These are phyloP conservation scores for Coniosporium apollinis DNA, from an alignment of 495 filamentous ascomycete species.

Conservation along the genomic window DNA sequence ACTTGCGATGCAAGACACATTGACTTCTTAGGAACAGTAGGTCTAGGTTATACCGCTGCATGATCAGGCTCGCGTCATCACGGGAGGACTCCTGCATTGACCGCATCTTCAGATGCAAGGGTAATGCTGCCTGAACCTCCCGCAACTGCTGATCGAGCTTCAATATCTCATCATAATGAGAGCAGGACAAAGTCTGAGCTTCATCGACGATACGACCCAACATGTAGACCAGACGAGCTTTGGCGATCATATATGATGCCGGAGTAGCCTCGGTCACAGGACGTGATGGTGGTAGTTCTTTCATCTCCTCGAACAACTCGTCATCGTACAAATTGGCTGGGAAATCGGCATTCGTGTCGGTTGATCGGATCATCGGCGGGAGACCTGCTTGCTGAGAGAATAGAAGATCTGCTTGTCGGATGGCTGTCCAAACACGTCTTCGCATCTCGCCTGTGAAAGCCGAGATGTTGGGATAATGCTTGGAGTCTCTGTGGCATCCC, in stretches of 20 bases:
- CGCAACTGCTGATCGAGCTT: slow-evolving; percentile 57
- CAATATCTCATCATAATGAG: slow-evolving; percentile 63
- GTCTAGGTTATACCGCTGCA: slow-evolving; percentile 67
- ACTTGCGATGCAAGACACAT: slow-evolving; percentile 71
- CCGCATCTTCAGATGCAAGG: slow-evolving; percentile 51
- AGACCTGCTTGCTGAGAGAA: slow-evolving; percentile 86
- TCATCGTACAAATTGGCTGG: slow-evolving; percentile 89
- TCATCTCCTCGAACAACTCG: slow-evolving; percentile 68
- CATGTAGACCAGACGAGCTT: slow-evolving; percentile 45
- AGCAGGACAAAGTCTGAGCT: slow-evolving; percentile 29
- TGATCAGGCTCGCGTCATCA: slow-evolving; percentile 61
- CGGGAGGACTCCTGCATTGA: slow-evolving; percentile 54
- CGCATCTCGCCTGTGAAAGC: slow-evolving; percentile 88
- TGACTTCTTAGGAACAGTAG: slow-evolving; percentile 69
- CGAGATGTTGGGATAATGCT: slow-evolving; percentile 63
- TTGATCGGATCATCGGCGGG: slow-evolving; percentile 70
- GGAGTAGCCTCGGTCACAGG: slow-evolving; percentile 66
- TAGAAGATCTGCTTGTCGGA: slow-evolving; percentile 64
- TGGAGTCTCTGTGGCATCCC: slow-evolving; percentile 88
- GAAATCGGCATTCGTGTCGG: slow-evolving; percentile 71
- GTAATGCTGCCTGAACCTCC: slow-evolving; percentile 45
- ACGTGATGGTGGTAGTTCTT: slow-evolving; percentile 56
- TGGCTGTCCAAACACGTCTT: slow-evolving; percentile 71
- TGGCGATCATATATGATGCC: slow-evolving; percentile 74
- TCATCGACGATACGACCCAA: slow-evolving; percentile 45